phyloP scores from a whole-genome alignment of 2,329 filamentous ascomycete species.

The Calonectria naviculata region DNA sequence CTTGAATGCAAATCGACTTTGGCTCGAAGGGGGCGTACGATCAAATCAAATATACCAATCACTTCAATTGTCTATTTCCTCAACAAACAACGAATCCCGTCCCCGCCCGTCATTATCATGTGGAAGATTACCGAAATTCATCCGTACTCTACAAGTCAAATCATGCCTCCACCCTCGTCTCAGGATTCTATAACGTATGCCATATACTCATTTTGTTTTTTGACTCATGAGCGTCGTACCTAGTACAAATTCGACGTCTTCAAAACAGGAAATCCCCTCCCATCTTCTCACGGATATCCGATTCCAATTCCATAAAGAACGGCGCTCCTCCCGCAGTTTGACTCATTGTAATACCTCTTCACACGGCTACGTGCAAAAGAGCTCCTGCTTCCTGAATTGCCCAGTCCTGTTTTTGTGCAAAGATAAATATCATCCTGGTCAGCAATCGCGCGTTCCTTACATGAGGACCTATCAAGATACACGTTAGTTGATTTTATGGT shows the following conservation, averaged over 20 bases:
- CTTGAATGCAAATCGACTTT: too few relatives aligned
- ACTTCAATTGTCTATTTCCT: slow-evolving; percentile 2
- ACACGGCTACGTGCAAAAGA: neutral
- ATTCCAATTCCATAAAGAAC: slow-evolving; percentile 13
- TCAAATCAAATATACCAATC: neutral
- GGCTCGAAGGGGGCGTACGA: too few relatives aligned
- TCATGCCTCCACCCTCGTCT: slow-evolving; percentile 9
- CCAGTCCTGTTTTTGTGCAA: neutral
- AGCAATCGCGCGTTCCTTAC: slow-evolving; percentile 25
- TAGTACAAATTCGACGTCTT: slow-evolving; percentile 13
- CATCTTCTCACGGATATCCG: slow-evolving; percentile 11
- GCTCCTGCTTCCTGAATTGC: neutral
- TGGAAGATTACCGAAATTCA: slow-evolving; percentile 21
- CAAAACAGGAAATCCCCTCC: slow-evolving; percentile 11
- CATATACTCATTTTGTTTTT: slow-evolving; percentile 15
- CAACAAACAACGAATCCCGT: neutral
- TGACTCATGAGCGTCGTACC: slow-evolving; percentile 15
- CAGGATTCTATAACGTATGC: slow-evolving; percentile 8
- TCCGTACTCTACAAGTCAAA: slow-evolving; percentile 13
- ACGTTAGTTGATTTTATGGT: slow-evolving; percentile 7
- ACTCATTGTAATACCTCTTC: slow-evolving; percentile 17
- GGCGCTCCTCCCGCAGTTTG: slow-evolving; percentile 6
- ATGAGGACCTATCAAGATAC: slow-evolving; percentile 37
- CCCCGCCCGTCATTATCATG: slow-evolving; percentile 7
- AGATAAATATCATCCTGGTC: neutral